phyloP scores from a whole-genome alignment of 1,284 basidiomycete species.

The Sutorius eximius region DNA sequence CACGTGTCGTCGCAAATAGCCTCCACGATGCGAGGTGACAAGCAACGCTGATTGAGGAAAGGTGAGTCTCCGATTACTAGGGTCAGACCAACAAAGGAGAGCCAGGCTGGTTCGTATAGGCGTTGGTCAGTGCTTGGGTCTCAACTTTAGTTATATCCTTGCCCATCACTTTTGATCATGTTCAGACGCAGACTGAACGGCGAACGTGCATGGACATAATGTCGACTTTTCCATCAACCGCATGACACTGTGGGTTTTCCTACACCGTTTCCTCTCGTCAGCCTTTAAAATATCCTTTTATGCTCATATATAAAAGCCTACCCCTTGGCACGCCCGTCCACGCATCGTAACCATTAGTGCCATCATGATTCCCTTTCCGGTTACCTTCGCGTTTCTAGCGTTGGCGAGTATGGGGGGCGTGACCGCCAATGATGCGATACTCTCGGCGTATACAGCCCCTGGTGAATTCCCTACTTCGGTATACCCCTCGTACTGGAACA shows the following conservation, averaged over 20 bases:
- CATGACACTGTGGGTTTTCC: constrained; percentile 4
- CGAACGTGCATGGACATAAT: constrained; percentile 20
- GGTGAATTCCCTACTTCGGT: constrained; percentile 62
- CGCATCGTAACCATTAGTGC: neutral
- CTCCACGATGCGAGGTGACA: neutral
- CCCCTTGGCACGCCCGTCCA: neutral
- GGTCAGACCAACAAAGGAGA: neutral
- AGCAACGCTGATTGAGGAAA: neutral
- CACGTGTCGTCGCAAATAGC: neutral
- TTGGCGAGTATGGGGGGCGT: constrained; percentile 5
- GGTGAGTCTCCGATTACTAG: neutral
- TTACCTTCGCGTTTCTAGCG: constrained; percentile 13
- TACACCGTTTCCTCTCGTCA: neutral
- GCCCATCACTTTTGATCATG: neutral
- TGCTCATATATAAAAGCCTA: constrained; percentile 13
- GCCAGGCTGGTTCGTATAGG: neutral
- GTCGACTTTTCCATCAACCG: neutral
- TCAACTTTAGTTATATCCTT: neutral
- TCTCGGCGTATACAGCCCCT: constrained; percentile 53
- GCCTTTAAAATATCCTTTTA: constrained; percentile 1
- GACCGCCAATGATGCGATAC: constrained; percentile 13
- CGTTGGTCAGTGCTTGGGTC: neutral
- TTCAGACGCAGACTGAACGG: neutral
- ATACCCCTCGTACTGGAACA: constrained; percentile 64
- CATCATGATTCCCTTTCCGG: constrained; percentile 17